Percentiles rank a stretch among this genome's conserved stretches.
These are phyloP conservation scores for Apiotrichum sp. DNA, from an alignment of 1,284 basidiomycete genomes.

Conservation along the genomic window DNA sequence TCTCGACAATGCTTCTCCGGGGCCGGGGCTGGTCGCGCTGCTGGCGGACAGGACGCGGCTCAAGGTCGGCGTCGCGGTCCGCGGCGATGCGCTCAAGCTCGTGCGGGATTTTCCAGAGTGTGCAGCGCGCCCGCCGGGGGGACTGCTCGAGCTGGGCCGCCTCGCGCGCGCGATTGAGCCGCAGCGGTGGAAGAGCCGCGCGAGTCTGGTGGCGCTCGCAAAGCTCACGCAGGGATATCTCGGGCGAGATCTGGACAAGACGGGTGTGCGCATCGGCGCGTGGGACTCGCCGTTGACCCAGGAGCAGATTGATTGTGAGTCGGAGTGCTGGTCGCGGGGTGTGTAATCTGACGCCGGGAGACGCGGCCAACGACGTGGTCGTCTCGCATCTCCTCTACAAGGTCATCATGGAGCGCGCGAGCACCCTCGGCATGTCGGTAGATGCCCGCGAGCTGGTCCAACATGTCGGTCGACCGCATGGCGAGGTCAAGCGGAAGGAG, in stretches of 20 bases:
- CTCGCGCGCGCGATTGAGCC: constrained; percentile 40
- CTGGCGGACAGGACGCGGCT: constrained; percentile 31
- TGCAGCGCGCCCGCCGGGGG: constrained; percentile 5
- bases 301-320: constrained; percentile 43
- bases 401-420: constrained; percentile 1
- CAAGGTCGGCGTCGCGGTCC: constrained; percentile 45
- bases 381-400: constrained; percentile 36
- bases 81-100: constrained; percentile 43
- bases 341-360: constrained; percentile 26
- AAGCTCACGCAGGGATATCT: constrained; percentile 36
- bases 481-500: too few relatives aligned
- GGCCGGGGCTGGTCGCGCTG: constrained; percentile 26
- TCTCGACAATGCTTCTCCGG: constrained; percentile 5
- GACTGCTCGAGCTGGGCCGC: constrained; percentile 42
- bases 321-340: not conserved
- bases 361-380: constrained; percentile 48
- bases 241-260: constrained; percentile 36
- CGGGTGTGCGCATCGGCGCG: constrained; percentile 32
- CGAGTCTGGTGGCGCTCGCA: constrained; percentile 36
- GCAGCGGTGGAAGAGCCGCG: constrained; percentile 22
- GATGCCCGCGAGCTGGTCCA: not conserved
- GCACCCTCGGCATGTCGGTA: not conserved
- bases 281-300: constrained; percentile 33
- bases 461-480: too few relatives aligned
- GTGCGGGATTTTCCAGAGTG: constrained; percentile 36